Base-by-base conservation (phyloP, 805 yeast species). In the Isabelozyma pseudorhagii region DNA sequence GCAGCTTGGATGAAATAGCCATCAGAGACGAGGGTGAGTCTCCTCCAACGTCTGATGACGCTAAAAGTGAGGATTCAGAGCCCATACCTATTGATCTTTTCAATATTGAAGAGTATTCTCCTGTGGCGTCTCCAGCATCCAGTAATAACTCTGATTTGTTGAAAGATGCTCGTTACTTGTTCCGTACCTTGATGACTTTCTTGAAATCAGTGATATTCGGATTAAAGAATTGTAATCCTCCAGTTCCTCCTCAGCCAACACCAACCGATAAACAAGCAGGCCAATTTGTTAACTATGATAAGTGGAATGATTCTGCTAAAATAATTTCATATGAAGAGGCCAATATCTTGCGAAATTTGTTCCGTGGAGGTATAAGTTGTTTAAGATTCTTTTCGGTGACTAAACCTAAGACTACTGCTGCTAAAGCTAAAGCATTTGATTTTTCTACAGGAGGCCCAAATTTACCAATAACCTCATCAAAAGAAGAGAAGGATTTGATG, bases 401-500 rank as follows among this genome's bases (percentile, higher is more conserved):
- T 3, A 78, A 78, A 50, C 83, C 92, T 0, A 68, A 72, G 47
- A 61, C 68, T n/a, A 46, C 54, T 13, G 45, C 50, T 8, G 44
- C 59, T 4, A 66, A 60, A 45, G 55, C 68, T 2, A 71, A 72
- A 48, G 68, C 72, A n/a, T 68, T 75, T 56, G 75, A 71, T 55
- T 84, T 84, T 62, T 88, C 87, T 51, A 79, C 87, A 1, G 81
- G 87, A 13, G 93, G 91, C 8, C 93, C 96, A 5, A 86, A 86
- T 50, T 68, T 89, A 38, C 96, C 97, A 4, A 87, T 89, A 10
- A 83, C 92, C 1, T 88, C 96, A 0, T 84, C 96, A 0, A 91
- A 90, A 57, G 98, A 93, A 61, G 97, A 92, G 50, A 90, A 92
- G 58, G 99, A 94, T 59, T 73, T 92, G 50, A 91, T 94, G 97